phyloP scores from a whole-genome alignment of 2,329 filamentous ascomycete species.

The Thelonectria rubi region DNA sequence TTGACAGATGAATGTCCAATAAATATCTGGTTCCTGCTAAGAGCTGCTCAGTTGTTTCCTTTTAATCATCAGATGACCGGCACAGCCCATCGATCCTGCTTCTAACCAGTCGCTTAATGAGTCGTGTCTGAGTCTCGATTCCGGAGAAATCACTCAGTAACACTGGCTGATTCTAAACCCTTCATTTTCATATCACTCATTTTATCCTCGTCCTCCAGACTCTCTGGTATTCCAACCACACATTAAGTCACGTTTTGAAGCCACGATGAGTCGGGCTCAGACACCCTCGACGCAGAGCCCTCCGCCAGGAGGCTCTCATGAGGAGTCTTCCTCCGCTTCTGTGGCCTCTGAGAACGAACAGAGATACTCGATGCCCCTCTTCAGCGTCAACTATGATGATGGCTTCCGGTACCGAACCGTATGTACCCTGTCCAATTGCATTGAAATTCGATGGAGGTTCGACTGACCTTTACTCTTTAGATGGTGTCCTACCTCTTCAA shows the following conservation, averaged over 20 bases:
- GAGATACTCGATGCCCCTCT: constrained; percentile 1
- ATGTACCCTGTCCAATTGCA: neutral
- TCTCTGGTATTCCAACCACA: neutral
- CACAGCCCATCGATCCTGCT: neutral
- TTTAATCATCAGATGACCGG: neutral
- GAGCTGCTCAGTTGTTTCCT: neutral
- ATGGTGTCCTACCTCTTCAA: constrained; percentile 19
- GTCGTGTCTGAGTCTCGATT: neutral
- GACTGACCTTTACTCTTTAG: neutral
- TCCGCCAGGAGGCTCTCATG: neutral
- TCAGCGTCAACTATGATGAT: constrained; percentile 9
- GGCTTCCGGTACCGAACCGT: constrained; percentile 17
- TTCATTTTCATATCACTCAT: neutral
- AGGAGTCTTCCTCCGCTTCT: constrained; percentile 8
- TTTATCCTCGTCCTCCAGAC: neutral
- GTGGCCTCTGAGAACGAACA: constrained; percentile 9
- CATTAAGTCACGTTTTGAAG: neutral
- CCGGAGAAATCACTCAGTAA: no score
- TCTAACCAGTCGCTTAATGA: neutral
- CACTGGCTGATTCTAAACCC: neutral
- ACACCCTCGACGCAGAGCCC: constrained; percentile 7
- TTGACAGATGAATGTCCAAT: neutral
- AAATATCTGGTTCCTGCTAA: neutral
- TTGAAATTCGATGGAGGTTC: neutral
- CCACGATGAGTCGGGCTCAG: constrained; percentile 10